These are phyloP conservation scores for Hanseniaspora valbyensis DNA, from an alignment of 805 yeast species.

Conservation along the genomic window DNA sequence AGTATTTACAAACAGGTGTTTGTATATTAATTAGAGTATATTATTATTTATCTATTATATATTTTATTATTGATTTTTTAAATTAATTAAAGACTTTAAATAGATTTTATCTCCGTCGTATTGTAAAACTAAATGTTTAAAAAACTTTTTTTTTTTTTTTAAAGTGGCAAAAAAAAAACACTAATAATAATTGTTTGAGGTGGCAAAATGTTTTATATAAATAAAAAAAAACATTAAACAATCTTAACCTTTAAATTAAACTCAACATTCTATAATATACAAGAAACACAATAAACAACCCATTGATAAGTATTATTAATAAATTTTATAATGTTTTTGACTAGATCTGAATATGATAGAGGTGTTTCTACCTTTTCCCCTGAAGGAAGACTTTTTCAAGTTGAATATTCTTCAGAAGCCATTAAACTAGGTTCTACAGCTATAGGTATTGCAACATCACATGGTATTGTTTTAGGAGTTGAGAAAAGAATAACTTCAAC, in stretches of 20 bases:
- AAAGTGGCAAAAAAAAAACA: too few species aligned
- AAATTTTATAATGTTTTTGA: slow-evolving; percentile 60
- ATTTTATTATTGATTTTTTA: neutral
- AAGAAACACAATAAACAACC: neutral
- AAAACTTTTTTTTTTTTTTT: too few species aligned
- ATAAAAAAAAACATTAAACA: too few species aligned
- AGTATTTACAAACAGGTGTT: slow-evolving; percentile 12
- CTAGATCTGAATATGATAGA: slow-evolving; percentile 99
- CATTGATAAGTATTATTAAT: neutral
- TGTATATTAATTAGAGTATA: slow-evolving; percentile 15
- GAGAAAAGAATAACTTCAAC: slow-evolving; percentile 95
- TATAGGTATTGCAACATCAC: slow-evolving; percentile 87
- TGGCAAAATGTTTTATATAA: too few species aligned
- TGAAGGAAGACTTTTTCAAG: slow-evolving; percentile 96
- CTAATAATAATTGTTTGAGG: too few species aligned
- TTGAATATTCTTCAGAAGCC: slow-evolving; percentile 94
- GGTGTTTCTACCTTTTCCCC: slow-evolving; percentile 98
- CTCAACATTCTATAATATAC: neutral
- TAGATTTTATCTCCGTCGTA: too few species aligned
- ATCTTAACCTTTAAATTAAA: too few species aligned
- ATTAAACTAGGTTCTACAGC: slow-evolving; percentile 88
- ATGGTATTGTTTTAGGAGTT: slow-evolving; percentile 92
- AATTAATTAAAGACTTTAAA: too few species aligned
- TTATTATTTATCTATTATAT: slow-evolving; percentile 15
- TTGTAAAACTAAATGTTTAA: too few species aligned